Evolutionary conservation across 495 filamentous ascomycete genomes (phyloP).

Genomic region (Apiosordaria backusii): DNA sequence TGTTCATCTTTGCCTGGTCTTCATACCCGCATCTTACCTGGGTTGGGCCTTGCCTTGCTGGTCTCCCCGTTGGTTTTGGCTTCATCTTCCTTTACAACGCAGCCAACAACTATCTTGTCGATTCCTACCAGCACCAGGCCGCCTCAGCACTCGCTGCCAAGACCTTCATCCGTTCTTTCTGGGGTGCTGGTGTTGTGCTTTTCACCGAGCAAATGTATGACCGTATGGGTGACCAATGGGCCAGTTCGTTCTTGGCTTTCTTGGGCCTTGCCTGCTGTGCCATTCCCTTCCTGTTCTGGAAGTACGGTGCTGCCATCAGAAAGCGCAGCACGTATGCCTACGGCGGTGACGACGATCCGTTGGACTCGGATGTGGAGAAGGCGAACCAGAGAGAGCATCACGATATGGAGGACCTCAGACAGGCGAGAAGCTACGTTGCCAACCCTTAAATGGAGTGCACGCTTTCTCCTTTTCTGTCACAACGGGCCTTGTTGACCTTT

Average conservation of each 20-base stretch:
- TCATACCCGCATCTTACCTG: constrained; percentile 63
- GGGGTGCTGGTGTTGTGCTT: constrained; percentile 70
- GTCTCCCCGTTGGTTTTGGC: constrained; percentile 75
- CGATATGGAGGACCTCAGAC: constrained; percentile 35
- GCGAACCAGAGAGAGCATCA: constrained; percentile 21
- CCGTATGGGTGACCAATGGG: constrained; percentile 71
- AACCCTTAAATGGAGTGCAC: constrained; percentile 35
- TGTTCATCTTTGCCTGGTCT: constrained; percentile 85
- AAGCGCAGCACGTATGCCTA: constrained; percentile 64
- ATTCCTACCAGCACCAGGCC: constrained; percentile 82
- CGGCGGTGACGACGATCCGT: constrained; percentile 39
- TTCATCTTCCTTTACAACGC: constrained; percentile 86
- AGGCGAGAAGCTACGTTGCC: constrained; percentile 42
- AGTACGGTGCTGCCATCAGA: constrained; percentile 65
- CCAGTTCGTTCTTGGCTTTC: constrained; percentile 65
- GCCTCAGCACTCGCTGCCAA: constrained; percentile 82
- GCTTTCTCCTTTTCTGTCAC: no score
- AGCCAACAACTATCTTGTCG: constrained; percentile 78
- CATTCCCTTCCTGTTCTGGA: constrained; percentile 76
- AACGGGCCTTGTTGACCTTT: no score
- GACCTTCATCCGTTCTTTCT: constrained; percentile 73
- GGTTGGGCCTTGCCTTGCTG: constrained; percentile 68
- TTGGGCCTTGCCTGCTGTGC: constrained; percentile 67
- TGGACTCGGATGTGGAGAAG: constrained; percentile 22
- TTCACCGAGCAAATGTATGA: constrained; percentile 82